Percentiles rank a stretch among this genome's conserved stretches.
Evolutionary conservation across 2,329 filamentous ascomycete species (phyloP).

Genomic region (Exophiala sp.): DNA sequence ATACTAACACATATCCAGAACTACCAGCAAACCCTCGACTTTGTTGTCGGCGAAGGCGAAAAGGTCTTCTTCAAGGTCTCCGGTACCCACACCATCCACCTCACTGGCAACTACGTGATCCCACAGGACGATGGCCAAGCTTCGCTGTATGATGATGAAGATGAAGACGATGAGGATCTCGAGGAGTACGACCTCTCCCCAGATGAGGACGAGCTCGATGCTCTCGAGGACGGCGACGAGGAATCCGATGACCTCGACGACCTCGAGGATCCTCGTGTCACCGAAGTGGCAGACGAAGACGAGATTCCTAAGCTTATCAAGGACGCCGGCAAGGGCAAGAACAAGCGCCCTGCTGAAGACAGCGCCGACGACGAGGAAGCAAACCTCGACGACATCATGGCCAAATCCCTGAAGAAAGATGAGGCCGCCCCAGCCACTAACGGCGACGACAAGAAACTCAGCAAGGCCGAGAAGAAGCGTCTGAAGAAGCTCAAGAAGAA

Average conservation of each 20-base stretch:
- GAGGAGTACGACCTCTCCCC: conserved; percentile 74
- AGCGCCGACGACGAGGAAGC: conserved; percentile 54
- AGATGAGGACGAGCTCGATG: conserved; percentile 71
- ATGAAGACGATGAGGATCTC: conserved; percentile 56
- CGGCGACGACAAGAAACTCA: conserved; percentile 62
- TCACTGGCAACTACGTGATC: conserved; percentile 95
- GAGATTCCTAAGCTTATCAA: conserved; percentile 53
- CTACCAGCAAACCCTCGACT: conserved; percentile 92
- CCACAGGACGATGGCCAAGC: conserved; percentile 53
- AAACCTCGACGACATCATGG: conserved; percentile 76
- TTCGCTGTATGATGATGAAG: conserved; percentile 43
- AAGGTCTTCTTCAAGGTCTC: conserved; percentile 86
- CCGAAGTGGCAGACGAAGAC: conserved; percentile 79
- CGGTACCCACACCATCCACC: conserved; percentile 83
- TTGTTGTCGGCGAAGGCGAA: conserved; percentile 85
- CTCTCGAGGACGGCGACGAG: conserved; percentile 50
- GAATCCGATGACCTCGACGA: conserved; percentile 75
- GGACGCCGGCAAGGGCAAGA: conserved; percentile 64
- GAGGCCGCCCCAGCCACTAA: conserved; percentile 40
- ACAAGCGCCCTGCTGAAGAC: conserved; percentile 83
- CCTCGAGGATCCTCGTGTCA: conserved; percentile 74
- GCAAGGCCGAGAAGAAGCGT: conserved; percentile 98
- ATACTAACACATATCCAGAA: conserved; percentile 52
- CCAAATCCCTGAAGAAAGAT: conserved; percentile 61
- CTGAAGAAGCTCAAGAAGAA: conserved; percentile 99